Base-by-base conservation (phyloP, 768 basidiomycete species). In the Kwoniella sp. region DNA sequence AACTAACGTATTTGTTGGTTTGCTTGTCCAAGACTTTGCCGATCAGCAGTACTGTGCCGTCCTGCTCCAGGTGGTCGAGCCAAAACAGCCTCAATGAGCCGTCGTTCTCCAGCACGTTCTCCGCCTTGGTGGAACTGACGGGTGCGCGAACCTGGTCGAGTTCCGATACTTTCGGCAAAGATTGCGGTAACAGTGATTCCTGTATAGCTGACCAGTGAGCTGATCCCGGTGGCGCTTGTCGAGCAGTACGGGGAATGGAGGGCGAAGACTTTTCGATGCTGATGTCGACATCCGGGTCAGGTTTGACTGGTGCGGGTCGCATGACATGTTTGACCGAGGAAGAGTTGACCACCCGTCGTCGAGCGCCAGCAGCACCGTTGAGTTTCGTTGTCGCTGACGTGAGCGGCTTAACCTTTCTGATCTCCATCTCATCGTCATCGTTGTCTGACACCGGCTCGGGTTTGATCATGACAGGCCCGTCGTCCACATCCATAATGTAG, bases 61-160 rank as follows among this genome's bases (percentile, higher is more conserved):
- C 56, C 14, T 86, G 82, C 69, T 98, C 90, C 28, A 92, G 82
- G 65, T 89, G 89, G 69, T 99, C 95, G 19, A 96, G 78, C 95
- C 95, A 99, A 78, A 85, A 99, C 78, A 99, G 91, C 23, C 81
- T 81, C 12, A 98, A 76, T 3, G 84, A 86, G 1, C 89, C 90
- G 59, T 95, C 89, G 3, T 81, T 76, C 66, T 96, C 89, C 2
- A 91, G 79, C 0, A 84, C 85, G 34, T 75, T 67, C 40, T 63
- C 62, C 23, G 48, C 45, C 45, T 63, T 64, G 29, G 50, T 45
- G 17, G 56, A 56, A n/a, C 64, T 60, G 3, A 53, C 26, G 1
- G 57, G 53, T 14, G 64, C 61, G 29, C 53, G 60, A 44, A 66
- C 67, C 38, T 59, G 57, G 25, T 65, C 67, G 12, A 69, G 49